Evolutionary conservation across 2,329 filamentous ascomycete genomes (phyloP).

Genomic region (Fusarium vanettenii): DNA sequence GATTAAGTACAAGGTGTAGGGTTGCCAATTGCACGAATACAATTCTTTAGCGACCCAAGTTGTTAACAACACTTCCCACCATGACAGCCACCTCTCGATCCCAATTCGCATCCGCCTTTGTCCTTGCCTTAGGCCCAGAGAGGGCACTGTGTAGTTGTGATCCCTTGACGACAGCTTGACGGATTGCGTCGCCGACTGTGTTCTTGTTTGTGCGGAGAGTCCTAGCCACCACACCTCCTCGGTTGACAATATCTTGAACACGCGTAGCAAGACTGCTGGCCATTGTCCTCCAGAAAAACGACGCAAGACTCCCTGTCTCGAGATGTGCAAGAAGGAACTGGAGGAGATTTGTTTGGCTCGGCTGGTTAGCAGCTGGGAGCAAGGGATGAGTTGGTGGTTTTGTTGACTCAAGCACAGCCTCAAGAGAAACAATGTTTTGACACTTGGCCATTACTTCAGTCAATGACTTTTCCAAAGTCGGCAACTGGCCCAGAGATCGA

Average conservation of each 20-base stretch:
- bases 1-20: background rate
- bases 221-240: constrained; percentile 85
- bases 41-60: constrained; percentile 55
- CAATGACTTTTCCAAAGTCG: constrained; percentile 83
- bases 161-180: constrained; percentile 85
- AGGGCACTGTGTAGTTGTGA: constrained; percentile 73
- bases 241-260: constrained; percentile 85
- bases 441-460: constrained; percentile 85
- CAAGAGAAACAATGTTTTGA: constrained; percentile 90
- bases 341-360: constrained; percentile 66
- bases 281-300: constrained; percentile 93
- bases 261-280: constrained; percentile 80
- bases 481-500: constrained; percentile 81
- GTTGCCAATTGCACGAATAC: background rate
- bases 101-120: constrained; percentile 69
- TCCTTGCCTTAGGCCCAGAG: constrained; percentile 55
- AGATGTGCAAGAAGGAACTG: constrained; percentile 79
- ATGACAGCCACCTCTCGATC: constrained; percentile 95
- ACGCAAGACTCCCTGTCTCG: constrained; percentile 87
- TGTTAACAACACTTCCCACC: constrained; percentile 83
- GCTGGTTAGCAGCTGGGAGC: constrained; percentile 54
- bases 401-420: constrained; percentile 77
- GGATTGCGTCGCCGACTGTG: constrained; percentile 79
- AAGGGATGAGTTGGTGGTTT: constrained; percentile 78
- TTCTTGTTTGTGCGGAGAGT: constrained; percentile 82